Conservation (phyloP, 2,329 filamentous ascomycete species). For the Cadophora malorum region DNA sequence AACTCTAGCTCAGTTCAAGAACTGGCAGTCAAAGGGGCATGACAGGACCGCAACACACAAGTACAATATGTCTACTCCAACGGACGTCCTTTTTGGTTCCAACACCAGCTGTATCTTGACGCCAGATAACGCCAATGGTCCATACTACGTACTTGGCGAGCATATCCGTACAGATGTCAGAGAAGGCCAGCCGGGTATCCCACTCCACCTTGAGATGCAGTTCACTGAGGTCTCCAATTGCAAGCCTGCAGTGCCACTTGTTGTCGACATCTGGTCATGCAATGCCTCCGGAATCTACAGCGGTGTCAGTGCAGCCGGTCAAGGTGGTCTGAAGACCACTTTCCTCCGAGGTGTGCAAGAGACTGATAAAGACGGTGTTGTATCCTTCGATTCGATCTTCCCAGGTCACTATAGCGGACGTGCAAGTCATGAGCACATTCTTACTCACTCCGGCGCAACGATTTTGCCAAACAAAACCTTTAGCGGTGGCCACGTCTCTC, state of each 20-base stretch:
- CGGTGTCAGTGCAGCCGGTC: slow-evolving; percentile 49
- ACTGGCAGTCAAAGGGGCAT: slow-evolving; percentile 36
- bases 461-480: slow-evolving; percentile 54
- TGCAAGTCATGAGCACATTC: slow-evolving; percentile 54
- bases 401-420: slow-evolving; percentile 54
- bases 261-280: slow-evolving; percentile 59
- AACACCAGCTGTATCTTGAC: slow-evolving; percentile 56
- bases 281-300: slow-evolving; percentile 53
- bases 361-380: slow-evolving; percentile 51
- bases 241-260: slow-evolving; percentile 54
- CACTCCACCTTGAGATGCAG: slow-evolving; percentile 58
- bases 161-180: slow-evolving; percentile 48
- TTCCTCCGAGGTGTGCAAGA: slow-evolving; percentile 52
- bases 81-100: slow-evolving; percentile 50
- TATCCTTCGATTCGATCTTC: slow-evolving; percentile 52
- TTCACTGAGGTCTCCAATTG: slow-evolving; percentile 60
- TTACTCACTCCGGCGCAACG: slow-evolving; percentile 30
- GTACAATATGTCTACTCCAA: slow-evolving; percentile 47
- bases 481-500: slow-evolving; percentile 55
- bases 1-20: slow-evolving; percentile 37
- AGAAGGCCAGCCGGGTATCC: slow-evolving; percentile 54
- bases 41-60: slow-evolving; percentile 43
- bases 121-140: slow-evolving; percentile 59
- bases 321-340: slow-evolving; percentile 50
- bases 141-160: slow-evolving; percentile 56